Evolutionary conservation across 768 basidiomycete species (phyloP), one percentile per base, ranked within the genome.

Genomic region (Tephrocybe rancida): DNA sequence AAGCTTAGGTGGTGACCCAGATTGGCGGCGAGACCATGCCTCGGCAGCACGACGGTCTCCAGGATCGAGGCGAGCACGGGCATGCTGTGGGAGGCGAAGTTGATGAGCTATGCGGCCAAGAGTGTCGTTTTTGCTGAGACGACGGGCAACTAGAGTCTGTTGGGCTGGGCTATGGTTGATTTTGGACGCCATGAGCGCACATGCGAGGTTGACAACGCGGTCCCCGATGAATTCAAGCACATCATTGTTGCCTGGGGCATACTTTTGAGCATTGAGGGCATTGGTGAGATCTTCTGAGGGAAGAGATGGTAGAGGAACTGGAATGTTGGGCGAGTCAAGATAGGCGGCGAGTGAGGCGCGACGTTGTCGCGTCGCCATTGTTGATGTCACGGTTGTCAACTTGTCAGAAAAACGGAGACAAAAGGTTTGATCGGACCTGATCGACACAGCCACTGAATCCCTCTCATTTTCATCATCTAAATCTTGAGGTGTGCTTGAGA

Each of bases 161-260:
- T 72, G 68, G 24, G 61, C 64, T 4, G 65, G 64, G 29, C 63
- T 65, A 11, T 67, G 50, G 13, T 62, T 67, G 3, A 58, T 57
- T 25, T 63, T 64, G 5, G 66, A 66, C 3, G 69, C 67, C 37
- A 69, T 50, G 1, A 72, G 55, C 0, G 68, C 64, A 48, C 64
- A 64, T 3, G 59, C 54, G 13, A 70, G 64, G 49, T 70, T 71
- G 30, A 71, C 60, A 3, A 64, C 61, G 7, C 67, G 64, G 44
- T 72, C 70, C 11, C 70, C 70, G 25, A 70, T 58, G 48, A 70
- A 72, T 52, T 71, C 70, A 5, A 70, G 59, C 16, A 70, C 48
- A 44, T 72, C 67, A 42, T 72, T 70, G 55, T 69, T 72, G 25
- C 64, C 54, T 35, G 46, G 34, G 3, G 67, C 60, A 19, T 60